These are phyloP conservation scores for Hypoxylon sp. DNA, from an alignment of 2,329 filamentous ascomycete species.

Conservation along the genomic window DNA sequence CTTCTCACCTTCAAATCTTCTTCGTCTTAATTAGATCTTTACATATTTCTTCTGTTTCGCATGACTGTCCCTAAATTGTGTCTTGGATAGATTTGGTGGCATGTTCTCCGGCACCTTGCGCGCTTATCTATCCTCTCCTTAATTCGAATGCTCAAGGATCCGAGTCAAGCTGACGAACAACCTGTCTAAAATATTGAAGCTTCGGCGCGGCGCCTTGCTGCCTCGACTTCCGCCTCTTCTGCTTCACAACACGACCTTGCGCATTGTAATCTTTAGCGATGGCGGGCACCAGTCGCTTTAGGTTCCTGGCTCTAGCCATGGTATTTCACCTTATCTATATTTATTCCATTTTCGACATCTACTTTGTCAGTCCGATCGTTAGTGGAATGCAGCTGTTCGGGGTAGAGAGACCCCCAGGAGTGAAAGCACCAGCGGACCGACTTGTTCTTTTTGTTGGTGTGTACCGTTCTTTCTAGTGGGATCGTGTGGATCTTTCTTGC, in stretches of 20 bases:
- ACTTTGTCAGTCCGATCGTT: constrained; percentile 97
- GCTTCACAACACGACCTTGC: constrained; percentile 26
- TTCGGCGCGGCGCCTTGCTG: constrained; percentile 14
- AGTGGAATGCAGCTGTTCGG: constrained; percentile 88
- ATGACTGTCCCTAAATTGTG: background rate
- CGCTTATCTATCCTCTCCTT: constrained; percentile 10
- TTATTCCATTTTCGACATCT: constrained; percentile 96
- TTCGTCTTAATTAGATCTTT: constrained; percentile 10
- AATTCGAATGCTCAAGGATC: constrained; percentile 19
- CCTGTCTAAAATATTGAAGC: constrained; percentile 11
- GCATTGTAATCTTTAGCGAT: constrained; percentile 49
- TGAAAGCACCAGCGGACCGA: constrained; percentile 83
- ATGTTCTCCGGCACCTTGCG: constrained; percentile 11
- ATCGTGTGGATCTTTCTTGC: constrained; percentile 9
- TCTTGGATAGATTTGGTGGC: constrained; percentile 19
- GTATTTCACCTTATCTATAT: constrained; percentile 95
- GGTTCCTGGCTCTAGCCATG: constrained; percentile 87
- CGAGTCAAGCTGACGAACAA: constrained; percentile 9
- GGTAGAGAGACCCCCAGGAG: constrained; percentile 66
- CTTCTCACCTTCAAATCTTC: constrained; percentile 13
- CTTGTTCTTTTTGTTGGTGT: constrained; percentile 92
- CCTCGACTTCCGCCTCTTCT: constrained; percentile 13
- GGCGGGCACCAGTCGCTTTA: constrained; percentile 70
- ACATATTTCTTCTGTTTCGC: constrained; percentile 2
- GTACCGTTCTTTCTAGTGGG: constrained; percentile 35